Base-by-base conservation (phyloP, 495 filamentous ascomycete species). In the Halenospora varia region DNA sequence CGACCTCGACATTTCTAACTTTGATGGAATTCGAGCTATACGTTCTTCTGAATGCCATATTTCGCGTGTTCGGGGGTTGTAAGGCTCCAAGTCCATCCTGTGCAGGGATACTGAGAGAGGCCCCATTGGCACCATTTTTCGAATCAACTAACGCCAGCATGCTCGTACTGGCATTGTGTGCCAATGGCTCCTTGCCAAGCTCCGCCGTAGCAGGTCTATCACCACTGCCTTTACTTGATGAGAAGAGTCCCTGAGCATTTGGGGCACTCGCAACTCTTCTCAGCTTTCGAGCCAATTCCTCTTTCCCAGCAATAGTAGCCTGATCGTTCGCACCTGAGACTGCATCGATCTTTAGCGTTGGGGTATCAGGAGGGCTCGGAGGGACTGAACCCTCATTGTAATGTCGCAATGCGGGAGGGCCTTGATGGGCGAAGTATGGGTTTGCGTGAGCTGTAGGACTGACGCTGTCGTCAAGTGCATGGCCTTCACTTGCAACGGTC, bases 21-120 rank as follows among this genome's bases (percentile, higher is more conserved):
- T 97, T 97, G 76, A 98, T 98, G 41, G 94, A 97, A 67, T 97
- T 98, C 54, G 94, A 96, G 72, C 94, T 97, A 71, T 98, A 98
- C 2, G 94, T 98, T 66, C 94, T 83, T 61, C 94, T 85, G 72
- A 97, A 98, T 25, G 88, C 76, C 26, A 83, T 74, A 72, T 57
- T 48, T 66, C 67, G 47, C 62, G 71, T 65, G 62, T 62, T 71
- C 19, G 78, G 76, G 10, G 77, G 70, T 51, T 76, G 79, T 51
- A 82, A 71, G 15, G 71, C 70, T 18, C 71, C 74, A 10, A 77
- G 67, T 24, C 67, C 67, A 63, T 76, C 76, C 47, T 65, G 64
- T 13, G 48, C 56, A 3, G 75, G 70, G 8, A 74, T 63, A 25
- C 63, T 49, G 18, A 78, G 67, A 3, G 52, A 22, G 26, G 61